Evolutionary conservation across 108 stramenopile genomes (phyloP).

Genomic region (Pinguiococcus pyrenoidosus): DNA sequence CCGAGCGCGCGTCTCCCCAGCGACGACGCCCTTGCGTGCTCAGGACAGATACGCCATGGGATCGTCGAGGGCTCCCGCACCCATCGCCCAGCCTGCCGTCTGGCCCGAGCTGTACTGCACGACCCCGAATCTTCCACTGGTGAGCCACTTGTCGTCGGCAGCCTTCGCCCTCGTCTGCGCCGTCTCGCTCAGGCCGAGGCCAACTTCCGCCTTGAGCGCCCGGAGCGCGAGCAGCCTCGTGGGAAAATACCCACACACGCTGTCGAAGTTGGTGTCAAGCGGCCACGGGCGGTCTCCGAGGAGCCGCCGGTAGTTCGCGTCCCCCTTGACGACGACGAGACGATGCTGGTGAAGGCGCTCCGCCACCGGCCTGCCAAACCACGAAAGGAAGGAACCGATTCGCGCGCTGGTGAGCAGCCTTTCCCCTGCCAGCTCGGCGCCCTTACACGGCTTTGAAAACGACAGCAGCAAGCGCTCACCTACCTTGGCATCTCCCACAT

Average conservation of each 20-base stretch:
- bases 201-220: constrained; percentile 84
- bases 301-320: constrained; percentile 85
- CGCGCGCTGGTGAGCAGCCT: too few relatives aligned
- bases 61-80: too few relatives aligned
- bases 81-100: too few relatives aligned
- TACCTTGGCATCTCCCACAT: constrained; percentile 92
- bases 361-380: constrained; percentile 6
- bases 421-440: too few relatives aligned
- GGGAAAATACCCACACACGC: constrained; percentile 77
- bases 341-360: constrained; percentile 4
- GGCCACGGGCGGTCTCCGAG: constrained; percentile 72
- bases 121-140: constrained; percentile 72
- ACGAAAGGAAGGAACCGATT: too few relatives aligned
- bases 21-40: too few relatives aligned
- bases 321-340: constrained; percentile 85
- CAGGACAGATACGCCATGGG: too few relatives aligned
- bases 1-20: too few relatives aligned
- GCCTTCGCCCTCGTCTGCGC: constrained; percentile 47
- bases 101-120: constrained; percentile 50
- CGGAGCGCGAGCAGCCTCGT: constrained; percentile 72
- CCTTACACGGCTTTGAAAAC: too few relatives aligned
- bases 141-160: constrained; percentile 61
- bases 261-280: constrained; percentile 56
- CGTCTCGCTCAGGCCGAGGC: constrained; percentile 68
- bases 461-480: too few relatives aligned